phyloP scores from a whole-genome alignment of 2,329 filamentous ascomycete species.

The Scedosporium apiospermum region DNA sequence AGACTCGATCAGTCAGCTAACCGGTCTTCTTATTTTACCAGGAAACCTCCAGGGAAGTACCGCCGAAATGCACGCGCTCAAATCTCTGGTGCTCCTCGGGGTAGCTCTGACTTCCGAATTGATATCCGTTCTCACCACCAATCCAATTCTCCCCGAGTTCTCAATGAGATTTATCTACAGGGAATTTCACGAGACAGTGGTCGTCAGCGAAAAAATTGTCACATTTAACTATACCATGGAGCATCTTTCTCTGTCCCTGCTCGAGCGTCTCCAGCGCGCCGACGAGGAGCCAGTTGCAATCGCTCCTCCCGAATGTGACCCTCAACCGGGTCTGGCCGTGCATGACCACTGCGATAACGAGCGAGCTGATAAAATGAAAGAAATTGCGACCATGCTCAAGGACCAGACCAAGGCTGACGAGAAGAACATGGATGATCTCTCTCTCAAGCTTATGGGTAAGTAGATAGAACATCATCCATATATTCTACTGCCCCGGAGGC shows the following conservation, averaged over 20 bases:
- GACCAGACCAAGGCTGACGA: not conserved
- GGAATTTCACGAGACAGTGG: not conserved
- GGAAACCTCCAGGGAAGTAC: too few species aligned
- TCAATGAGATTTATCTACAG: too few species aligned
- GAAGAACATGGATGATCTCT: not conserved
- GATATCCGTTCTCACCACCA: not conserved
- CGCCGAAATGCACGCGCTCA: too few species aligned
- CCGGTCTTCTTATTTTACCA: too few species aligned
- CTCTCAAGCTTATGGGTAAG: not conserved
- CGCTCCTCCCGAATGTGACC: not conserved
- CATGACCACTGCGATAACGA: not conserved
- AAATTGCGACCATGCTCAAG: slow-evolving; percentile 1
- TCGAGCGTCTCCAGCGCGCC: not conserved
- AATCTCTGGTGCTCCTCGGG: too few species aligned
- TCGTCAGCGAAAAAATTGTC: not conserved
- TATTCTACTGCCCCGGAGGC: not conserved
- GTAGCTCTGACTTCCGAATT: not conserved
- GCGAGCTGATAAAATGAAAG: not conserved
- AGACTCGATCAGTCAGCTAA: too few species aligned
- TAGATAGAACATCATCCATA: not conserved
- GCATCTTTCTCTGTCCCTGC: not conserved
- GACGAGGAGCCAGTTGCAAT: not conserved
- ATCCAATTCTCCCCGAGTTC: not conserved
- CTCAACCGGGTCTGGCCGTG: not conserved
- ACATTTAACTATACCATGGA: not conserved